Evolutionary conservation across 257 asterid genomes (phyloP), one percentile per base, ranked within the genome.

Genomic region (Nicotiana obtusifolia): DNA sequence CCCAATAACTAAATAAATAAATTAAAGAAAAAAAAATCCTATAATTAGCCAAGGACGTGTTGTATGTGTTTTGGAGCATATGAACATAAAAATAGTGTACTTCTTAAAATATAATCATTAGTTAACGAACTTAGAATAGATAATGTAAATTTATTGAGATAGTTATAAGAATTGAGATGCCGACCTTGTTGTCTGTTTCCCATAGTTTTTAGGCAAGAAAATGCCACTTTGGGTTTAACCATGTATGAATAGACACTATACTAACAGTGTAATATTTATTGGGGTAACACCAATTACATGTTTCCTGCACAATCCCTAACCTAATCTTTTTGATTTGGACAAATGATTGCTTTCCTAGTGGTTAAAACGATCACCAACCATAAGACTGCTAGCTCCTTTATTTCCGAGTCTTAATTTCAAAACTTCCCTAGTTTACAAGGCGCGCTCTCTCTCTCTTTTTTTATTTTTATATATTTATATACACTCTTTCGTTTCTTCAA

Each of bases 351-450:
- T 67, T 67, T 17, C 53, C 17, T 33, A 35, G 76, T 33, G 76
- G 76, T 33, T 67, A 67, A 67, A 33, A 31, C n/a, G 76, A 67
- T 67, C 53, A 67, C 54, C 76, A 67, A 67, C 76, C 76, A 35
- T 35, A 19, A 67, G 76, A 67, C 73, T 57, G 62, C 20, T 15
- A 54, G 20, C 66, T 10, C 66, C 31, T n/a, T 52, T 60, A 20
- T 60, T 8, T 20, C 66, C 66, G 0, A 22, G 13, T 61, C 31
- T 20, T 20, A 5, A 22, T 22, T 61, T 61, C 66, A 61, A 61
- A 61, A 7, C 7, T 61, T 61, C 2, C 66, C 28, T 60, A n/a
- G 65, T 10, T 60, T 60, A 20, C 4, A 54, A 1, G 7, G 61
- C n/a, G 5, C 44, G 1, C 2, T 35, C 35, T 5, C 5, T 31